Percentiles rank a stretch among this genome's conserved stretches.
Evolutionary conservation across 345 rosid genomes (phyloP).

Genomic region (Stellera chamaejasme): DNA sequence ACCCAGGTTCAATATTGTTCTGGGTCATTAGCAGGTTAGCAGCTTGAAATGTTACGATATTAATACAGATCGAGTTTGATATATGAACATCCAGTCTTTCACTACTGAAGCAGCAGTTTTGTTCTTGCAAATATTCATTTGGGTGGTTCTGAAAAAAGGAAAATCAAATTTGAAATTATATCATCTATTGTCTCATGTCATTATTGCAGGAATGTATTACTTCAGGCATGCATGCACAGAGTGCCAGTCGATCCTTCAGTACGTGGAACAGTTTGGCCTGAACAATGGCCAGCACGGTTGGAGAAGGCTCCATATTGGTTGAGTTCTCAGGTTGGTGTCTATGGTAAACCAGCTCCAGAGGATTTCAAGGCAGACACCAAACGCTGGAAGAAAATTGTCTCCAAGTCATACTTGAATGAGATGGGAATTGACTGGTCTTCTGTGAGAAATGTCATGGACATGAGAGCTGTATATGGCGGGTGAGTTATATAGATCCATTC

Average conservation of each 20-base stretch:
- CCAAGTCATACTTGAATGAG: slow-evolving; percentile 63
- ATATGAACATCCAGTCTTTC: slow-evolving; percentile 4
- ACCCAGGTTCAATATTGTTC: background rate
- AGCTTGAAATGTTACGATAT: background rate
- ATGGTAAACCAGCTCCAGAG: slow-evolving; percentile 80
- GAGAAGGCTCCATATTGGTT: slow-evolving; percentile 69
- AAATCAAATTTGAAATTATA: background rate
- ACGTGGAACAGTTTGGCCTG: slow-evolving; percentile 74
- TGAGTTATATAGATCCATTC: slow-evolving; percentile 22
- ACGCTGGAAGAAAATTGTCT: slow-evolving; percentile 87
- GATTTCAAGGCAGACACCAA: slow-evolving; percentile 62
- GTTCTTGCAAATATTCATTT: background rate
- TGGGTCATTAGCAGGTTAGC: too few species aligned
- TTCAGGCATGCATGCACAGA: slow-evolving; percentile 83
- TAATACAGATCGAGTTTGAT: background rate
- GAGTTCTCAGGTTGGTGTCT: slow-evolving; percentile 75
- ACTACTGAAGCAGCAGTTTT: background rate
- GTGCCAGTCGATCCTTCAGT: slow-evolving; percentile 38
- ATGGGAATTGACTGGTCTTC: slow-evolving; percentile 73
- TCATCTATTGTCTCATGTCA: slow-evolving; percentile 9
- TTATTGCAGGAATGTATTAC: slow-evolving; percentile 55
- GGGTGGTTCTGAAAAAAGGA: background rate
- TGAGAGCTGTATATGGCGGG: slow-evolving; percentile 93
- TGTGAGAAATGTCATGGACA: slow-evolving; percentile 90
- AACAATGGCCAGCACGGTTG: slow-evolving; percentile 84